These are phyloP conservation scores for Incumbomyces lentus DNA, from an alignment of 2,329 filamentous ascomycete genomes.

Conservation along the genomic window DNA sequence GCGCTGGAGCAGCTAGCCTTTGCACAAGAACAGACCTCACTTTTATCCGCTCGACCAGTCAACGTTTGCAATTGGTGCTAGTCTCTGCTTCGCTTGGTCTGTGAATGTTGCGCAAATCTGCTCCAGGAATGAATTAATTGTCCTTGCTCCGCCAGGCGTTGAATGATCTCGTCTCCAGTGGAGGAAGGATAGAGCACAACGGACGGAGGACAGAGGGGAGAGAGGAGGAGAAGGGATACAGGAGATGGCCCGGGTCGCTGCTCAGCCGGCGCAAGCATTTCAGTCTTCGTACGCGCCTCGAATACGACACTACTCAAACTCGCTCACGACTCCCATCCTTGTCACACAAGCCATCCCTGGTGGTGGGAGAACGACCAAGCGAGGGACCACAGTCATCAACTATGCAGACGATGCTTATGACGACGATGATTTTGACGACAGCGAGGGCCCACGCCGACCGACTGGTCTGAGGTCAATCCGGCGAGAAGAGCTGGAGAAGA, in stretches of 20 bases:
- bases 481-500: slow-evolving; percentile 60
- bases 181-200: too few species aligned
- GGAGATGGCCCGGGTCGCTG: slow-evolving; percentile 1
- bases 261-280: slow-evolving; percentile 64
- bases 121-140: too few species aligned
- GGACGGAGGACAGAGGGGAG: too few species aligned
- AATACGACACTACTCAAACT: slow-evolving; percentile 81
- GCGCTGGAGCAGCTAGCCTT: too few species aligned
- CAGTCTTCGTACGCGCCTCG: slow-evolving; percentile 86
- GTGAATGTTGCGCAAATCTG: too few species aligned
- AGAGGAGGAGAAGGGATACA: background rate
- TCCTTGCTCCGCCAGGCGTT: too few species aligned
- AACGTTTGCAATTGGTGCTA: too few species aligned
- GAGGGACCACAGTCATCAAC: slow-evolving; percentile 92
- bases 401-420: slow-evolving; percentile 96
- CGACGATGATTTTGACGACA: slow-evolving; percentile 51
- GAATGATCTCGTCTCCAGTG: too few species aligned
- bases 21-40: too few species aligned
- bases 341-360: slow-evolving; percentile 57
- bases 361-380: slow-evolving; percentile 80
- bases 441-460: slow-evolving; percentile 59
- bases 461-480: slow-evolving; percentile 76
- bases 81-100: too few species aligned
- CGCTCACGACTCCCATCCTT: slow-evolving; percentile 74
- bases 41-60: too few species aligned